phyloP scores from a whole-genome alignment of 2,329 filamentous ascomycete genomes.

The Sclerotinia borealis region DNA sequence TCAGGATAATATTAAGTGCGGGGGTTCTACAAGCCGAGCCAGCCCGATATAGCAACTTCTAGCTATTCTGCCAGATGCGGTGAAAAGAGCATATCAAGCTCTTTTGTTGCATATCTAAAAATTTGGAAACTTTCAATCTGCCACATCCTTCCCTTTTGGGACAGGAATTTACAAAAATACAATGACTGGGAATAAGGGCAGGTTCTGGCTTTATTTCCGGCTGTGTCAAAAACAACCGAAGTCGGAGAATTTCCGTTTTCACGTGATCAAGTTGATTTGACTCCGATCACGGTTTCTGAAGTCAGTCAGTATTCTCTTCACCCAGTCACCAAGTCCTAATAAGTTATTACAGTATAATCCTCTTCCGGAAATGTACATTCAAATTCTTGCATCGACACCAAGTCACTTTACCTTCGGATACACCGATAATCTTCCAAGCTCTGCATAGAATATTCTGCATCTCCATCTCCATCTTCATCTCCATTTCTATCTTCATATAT shows the following conservation, averaged over 20 bases:
- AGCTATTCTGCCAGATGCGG: not conserved
- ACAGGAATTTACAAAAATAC: too few species aligned
- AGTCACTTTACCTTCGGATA: not conserved
- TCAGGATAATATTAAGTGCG: not conserved
- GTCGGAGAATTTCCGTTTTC: not conserved
- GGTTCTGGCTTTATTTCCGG: too few species aligned
- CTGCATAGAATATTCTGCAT: not conserved
- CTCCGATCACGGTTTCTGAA: not conserved
- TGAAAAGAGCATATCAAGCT: not conserved
- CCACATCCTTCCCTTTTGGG: too few species aligned
- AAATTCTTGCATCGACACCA: not conserved
- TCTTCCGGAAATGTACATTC: not conserved
- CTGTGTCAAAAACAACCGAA: too few species aligned
- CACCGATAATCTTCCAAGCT: not conserved
- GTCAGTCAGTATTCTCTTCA: not conserved
- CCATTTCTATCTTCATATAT: not conserved
- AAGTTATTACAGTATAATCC: not conserved
- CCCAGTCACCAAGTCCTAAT: not conserved
- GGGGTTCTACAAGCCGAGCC: not conserved
- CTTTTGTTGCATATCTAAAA: not conserved
- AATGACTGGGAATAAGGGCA: too few species aligned
- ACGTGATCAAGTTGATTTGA: not conserved
- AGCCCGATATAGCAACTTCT: not conserved
- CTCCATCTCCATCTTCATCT: not conserved
- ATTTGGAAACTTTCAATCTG: too few species aligned